Evolutionary conservation across 805 yeast species (phyloP).

Genomic region (Saturnispora ahearnii): DNA sequence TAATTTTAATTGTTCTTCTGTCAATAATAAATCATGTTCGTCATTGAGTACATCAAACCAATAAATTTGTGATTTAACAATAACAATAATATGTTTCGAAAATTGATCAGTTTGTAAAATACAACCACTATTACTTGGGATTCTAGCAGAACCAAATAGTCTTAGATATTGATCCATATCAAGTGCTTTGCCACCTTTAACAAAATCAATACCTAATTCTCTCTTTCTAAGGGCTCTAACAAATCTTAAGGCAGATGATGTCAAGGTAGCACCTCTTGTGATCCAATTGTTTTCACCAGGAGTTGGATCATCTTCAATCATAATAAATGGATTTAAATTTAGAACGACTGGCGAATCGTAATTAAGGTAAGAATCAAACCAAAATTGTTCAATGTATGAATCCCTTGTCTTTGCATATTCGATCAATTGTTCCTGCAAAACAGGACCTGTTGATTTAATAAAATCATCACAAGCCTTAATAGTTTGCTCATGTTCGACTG

Average conservation of each 20-base stretch:
- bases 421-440: slow-evolving; percentile 53
- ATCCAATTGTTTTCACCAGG: slow-evolving; percentile 55
- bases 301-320: slow-evolving; percentile 88
- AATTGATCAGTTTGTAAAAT: slow-evolving; percentile 71
- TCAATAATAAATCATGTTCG: slow-evolving; percentile 58
- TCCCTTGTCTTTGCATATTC: slow-evolving; percentile 55
- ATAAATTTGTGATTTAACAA: slow-evolving; percentile 81
- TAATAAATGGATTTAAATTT: slow-evolving; percentile 82
- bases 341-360: slow-evolving; percentile 89
- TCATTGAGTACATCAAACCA: slow-evolving; percentile 90
- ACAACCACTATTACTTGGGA: slow-evolving; percentile 77
- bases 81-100: slow-evolving; percentile 72
- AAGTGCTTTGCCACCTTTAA: slow-evolving; percentile 52
- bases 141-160: slow-evolving; percentile 79
- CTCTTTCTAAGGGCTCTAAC: slow-evolving; percentile 69
- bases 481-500: slow-evolving; percentile 56
- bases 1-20: slow-evolving; percentile 65
- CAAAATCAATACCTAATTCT: slow-evolving; percentile 61
- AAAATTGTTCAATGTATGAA: slow-evolving; percentile 86
- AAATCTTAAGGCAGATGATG: slow-evolving; percentile 70
- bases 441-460: slow-evolving; percentile 45
- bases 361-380: slow-evolving; percentile 85
- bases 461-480: slow-evolving; percentile 47
- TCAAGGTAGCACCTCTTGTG: slow-evolving; percentile 71
- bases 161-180: slow-evolving; percentile 91